Base-by-base conservation (phyloP, 805 yeast species). In the Ogataea philodendri region DNA sequence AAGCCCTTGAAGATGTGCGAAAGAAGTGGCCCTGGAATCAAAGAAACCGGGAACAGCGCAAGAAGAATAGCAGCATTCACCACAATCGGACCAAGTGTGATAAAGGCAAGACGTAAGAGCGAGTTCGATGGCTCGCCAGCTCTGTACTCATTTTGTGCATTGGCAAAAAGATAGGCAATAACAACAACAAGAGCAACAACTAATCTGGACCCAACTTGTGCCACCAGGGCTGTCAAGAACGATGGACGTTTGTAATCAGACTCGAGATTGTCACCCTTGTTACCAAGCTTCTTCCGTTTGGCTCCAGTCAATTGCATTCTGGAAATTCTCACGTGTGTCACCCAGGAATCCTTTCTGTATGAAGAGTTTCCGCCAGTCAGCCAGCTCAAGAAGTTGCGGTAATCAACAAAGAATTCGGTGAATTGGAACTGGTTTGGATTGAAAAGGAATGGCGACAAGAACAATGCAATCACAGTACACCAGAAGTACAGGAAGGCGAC, bases 361-460 rank as follows among this genome's bases (percentile, higher is more conserved):
- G 54, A 61, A 5, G 72, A 64, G 51, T 75, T 77, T 16, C 83
- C 83, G 11, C 69, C 60, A 3, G 66, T 62, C 37, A 78, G 55
- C 78, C 78, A 74, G 22, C 48, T 52, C 36, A 81, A 57, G 44
- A 67, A 78, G 35, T 66, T 69, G 37, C 69, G 66, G 57, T 83
- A 83, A 57, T 84, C 90, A 35, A 80, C 59, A 50, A 84, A 81
- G 53, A 79, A 84, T 44, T 82, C 89, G 7, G 63, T 63, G 63
- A 80, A 76, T 4, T 78, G 70, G 46, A 80, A 83, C 50, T 84
- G 90, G 55, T 82, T 84, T 1, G 93, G 90, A 54, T 84, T 84
- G 62, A 77, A 84, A 26, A 83, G 57, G 48, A 80, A 81, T 5
- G 93, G 93, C 3, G 88, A 79, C 40, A 81, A 61, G 41, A 81